Base-by-base conservation (phyloP, 1,139 yeast genomes). In the Geotrichum macrosporum region DNA sequence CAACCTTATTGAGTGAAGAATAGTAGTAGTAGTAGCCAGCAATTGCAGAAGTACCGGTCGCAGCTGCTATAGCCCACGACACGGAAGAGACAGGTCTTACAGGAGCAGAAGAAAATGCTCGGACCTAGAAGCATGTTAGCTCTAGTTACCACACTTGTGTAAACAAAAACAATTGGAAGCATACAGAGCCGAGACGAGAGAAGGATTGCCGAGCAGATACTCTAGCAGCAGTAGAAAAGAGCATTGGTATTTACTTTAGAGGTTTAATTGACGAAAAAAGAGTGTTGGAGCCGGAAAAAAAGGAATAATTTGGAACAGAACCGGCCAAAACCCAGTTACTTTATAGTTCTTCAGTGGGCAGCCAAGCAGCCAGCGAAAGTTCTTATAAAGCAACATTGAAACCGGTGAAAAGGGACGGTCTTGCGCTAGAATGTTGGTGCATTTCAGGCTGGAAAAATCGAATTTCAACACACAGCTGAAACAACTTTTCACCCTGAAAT, bases 21-120 rank as follows among this genome's bases (percentile, higher is more conserved):
- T 29, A 47, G 30, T 27, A 47, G 29, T 36, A 33, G 26, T 38
- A 42, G 34, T 35, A 6, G 10, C 9, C 37, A 4, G 46, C 8
- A 10, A 30, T 20, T 3, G 46, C 32, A 8, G 46, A 22, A 31
- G 29, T 35, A 3, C 43, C 43, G 5, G 41, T 35, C 1, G 36
- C 36, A 15, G 40, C 35, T 8, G 36, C 40, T 12, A 32, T 9
- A 9, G 22, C 12, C 38, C 41, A 32, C 12, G 34, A 22, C 29
- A 30, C 10, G 21, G 22, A 6, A 5, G 26, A n/a, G 12, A 27
- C 27, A 4, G 31, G 15, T 13, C 18, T 8, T 16, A 26, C 12
- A n/a, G 41, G 6, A n/a, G 26, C 10, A 16, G 12, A 27, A 16
- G 19, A 19, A 27, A 24, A 34, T 20, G 15, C 16, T 24, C 15